A percentile compares a stretch with the other conserved stretches of the same genome.
Evolutionary conservation across 306 rosid species (phyloP).

Genomic region (Parietaria judaica): DNA sequence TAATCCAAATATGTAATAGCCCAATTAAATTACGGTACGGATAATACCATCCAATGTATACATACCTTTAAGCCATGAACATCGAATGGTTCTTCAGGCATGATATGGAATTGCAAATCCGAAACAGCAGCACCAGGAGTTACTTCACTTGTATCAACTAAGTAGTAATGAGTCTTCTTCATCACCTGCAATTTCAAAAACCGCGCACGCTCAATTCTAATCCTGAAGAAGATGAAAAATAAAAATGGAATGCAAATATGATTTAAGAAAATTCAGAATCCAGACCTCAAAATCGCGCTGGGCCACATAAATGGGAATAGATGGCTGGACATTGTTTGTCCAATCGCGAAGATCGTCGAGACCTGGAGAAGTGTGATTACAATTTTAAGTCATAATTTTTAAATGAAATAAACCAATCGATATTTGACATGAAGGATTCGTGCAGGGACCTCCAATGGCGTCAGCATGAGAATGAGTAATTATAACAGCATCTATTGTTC

Average conservation of each 20-base stretch:
- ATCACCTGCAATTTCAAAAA: conserved; percentile 63
- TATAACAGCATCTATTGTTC: conserved; percentile 85
- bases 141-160: conserved; percentile 71
- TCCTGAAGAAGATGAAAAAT: neutral
- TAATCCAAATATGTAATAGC: neutral
- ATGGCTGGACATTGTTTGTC: conserved; percentile 93
- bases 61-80: conserved; percentile 67
- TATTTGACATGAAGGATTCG: conserved; percentile 1
- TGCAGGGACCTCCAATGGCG: conserved; percentile 92
- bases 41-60: too few relatives aligned
- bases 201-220: neutral
- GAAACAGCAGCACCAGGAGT: conserved; percentile 90
- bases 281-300: conserved; percentile 84
- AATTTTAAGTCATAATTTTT: conserved; percentile 2
- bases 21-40: too few relatives aligned
- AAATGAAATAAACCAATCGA: neutral
- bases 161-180: conserved; percentile 89
- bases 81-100: conserved; percentile 62
- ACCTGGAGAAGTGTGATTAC: conserved; percentile 36
- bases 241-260: conserved; percentile 6
- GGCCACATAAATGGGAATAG: conserved; percentile 78
- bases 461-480: conserved; percentile 99
- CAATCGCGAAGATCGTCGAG: conserved; percentile 95
- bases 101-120: conserved; percentile 70
- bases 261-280: conserved; percentile 23